These are phyloP conservation scores for Perilla frutescens DNA, from an alignment of 257 asterid genomes.

Conservation along the genomic window DNA sequence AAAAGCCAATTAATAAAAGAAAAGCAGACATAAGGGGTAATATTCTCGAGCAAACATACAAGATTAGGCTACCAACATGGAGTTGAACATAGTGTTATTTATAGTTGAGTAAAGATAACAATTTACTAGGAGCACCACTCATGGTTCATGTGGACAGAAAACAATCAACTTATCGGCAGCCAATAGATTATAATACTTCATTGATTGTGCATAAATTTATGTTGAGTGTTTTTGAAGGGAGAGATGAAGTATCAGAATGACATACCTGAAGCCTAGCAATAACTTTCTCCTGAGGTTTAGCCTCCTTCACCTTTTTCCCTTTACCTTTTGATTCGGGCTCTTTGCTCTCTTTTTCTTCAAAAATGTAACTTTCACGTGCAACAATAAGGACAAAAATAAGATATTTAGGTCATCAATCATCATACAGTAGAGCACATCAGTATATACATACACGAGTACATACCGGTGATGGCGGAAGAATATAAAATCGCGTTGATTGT, in stretches of 20 bases:
- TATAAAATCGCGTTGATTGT: slow-evolving; percentile 94
- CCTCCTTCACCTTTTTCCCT: slow-evolving; percentile 43
- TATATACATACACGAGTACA: slow-evolving; percentile 23
- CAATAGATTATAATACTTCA: no score
- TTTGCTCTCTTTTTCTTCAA: slow-evolving; percentile 74
- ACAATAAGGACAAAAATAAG: slow-evolving; percentile 21
- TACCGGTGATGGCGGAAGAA: slow-evolving; percentile 97
- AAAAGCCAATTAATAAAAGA: not conserved
- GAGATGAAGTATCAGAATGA: slow-evolving; percentile 32
- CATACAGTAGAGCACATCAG: not conserved
- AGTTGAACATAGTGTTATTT: no score
- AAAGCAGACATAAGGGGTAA: not conserved
- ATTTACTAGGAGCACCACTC: no score
- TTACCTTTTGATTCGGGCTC: slow-evolving; percentile 53
- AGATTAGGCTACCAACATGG: no score
- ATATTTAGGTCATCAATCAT: slow-evolving; percentile 23
- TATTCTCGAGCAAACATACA: no score
- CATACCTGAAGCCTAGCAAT: slow-evolving; percentile 92
- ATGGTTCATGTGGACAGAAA: no score
- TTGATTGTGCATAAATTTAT: not conserved
- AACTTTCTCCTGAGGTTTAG: slow-evolving; percentile 53
- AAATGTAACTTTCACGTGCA: slow-evolving; percentile 64
- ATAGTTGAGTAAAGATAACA: no score
- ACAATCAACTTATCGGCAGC: no score
- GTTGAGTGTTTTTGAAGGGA: not conserved